A percentile compares a stretch with the other conserved stretches of the same genome.
phyloP scores from a whole-genome alignment of 768 basidiomycete species.

The Leccinum subtestaceum region DNA sequence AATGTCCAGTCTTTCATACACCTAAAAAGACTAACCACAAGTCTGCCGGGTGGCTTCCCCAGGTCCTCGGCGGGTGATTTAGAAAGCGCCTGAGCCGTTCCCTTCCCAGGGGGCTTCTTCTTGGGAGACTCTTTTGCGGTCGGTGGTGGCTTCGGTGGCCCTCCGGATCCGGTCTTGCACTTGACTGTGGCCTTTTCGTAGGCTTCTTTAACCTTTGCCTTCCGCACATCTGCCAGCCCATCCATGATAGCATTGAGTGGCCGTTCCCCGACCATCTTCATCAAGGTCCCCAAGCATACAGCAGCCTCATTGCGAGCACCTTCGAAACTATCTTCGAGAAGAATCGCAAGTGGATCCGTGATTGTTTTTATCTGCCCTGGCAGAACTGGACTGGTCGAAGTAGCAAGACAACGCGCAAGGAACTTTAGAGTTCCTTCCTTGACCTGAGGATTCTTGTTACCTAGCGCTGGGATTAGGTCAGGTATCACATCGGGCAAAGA shows the following conservation, averaged over 20 bases:
- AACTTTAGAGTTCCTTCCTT: constrained; percentile 92
- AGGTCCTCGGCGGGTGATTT: constrained; percentile 13
- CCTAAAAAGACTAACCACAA: constrained; percentile 33
- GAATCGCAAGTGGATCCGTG: constrained; percentile 66
- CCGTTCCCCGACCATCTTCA: constrained; percentile 97
- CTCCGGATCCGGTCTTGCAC: constrained; percentile 64
- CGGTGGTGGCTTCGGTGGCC: constrained; percentile 41
- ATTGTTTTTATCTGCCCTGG: constrained; percentile 78
- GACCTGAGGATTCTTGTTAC: constrained; percentile 94
- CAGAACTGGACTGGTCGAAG: constrained; percentile 66
- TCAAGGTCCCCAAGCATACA: constrained; percentile 79
- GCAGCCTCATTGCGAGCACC: constrained; percentile 91
- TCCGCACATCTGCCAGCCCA: constrained; percentile 78
- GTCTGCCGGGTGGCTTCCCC: constrained; percentile 51
- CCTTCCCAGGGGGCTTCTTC: constrained; percentile 38
- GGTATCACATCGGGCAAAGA: constrained; percentile 78
- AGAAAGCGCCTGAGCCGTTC: constrained; percentile 12
- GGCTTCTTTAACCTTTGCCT: constrained; percentile 91
- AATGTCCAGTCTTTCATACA: background rate
- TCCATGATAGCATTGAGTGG: constrained; percentile 87
- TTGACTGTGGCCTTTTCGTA: constrained; percentile 91
- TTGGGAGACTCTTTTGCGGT: constrained; percentile 35
- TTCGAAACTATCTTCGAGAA: constrained; percentile 87
- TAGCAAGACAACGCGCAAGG: constrained; percentile 71
- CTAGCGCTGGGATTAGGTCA: constrained; percentile 72